Base-by-base conservation (phyloP, 768 basidiomycete species). In the Roridomyces roridus region DNA sequence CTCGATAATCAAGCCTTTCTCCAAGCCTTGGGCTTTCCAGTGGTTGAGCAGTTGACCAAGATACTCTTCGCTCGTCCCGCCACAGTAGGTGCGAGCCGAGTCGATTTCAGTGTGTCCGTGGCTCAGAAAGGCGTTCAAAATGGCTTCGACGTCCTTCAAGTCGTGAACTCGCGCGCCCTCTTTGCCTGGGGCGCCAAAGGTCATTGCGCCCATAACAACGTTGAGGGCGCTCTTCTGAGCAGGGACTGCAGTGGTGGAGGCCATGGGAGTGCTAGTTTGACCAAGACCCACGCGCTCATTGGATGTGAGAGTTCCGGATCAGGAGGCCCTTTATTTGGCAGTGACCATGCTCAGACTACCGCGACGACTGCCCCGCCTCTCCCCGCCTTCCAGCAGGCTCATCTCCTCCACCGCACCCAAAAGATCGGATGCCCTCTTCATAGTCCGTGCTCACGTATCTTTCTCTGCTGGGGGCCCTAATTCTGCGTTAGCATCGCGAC, bases 361-460 rank as follows among this genome's bases (percentile, higher is more conserved):
- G 26, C 67, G 68, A 62, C 69, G 65, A 42, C 57, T 78, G 26
- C 64, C 69, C 52, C 61, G 63, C 23, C 62, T 62, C 28, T 60
- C 65, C 21, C 43, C 61, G 35, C 55, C 52, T 21, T 42, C 65
- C 49, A 68, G 70, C 47, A 71, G 83, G 36, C 65, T 70, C 21
- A 65, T 85, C 37, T 81, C 81, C 8, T 72, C 73, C 0, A 78
- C 82, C 7, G 60, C 69, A 26, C 63, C 79, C 17, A 80, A 83
- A 65, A 73, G 75, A 65, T 96, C 94, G 6, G 94, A 95, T 70
- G 89, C 92, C 31, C 84, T 95, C 60, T 96, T 95, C 68, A 85
- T 92, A 72, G 94, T 95, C 61, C 51, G 91, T 85, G 31, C 31
- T 46, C 6, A 63, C 52, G 21, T 52, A 43, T 44, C 50, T 34